Base-by-base conservation (phyloP, 225 moss, liverwort and hornwort species). In the Bryum argenteum region DNA sequence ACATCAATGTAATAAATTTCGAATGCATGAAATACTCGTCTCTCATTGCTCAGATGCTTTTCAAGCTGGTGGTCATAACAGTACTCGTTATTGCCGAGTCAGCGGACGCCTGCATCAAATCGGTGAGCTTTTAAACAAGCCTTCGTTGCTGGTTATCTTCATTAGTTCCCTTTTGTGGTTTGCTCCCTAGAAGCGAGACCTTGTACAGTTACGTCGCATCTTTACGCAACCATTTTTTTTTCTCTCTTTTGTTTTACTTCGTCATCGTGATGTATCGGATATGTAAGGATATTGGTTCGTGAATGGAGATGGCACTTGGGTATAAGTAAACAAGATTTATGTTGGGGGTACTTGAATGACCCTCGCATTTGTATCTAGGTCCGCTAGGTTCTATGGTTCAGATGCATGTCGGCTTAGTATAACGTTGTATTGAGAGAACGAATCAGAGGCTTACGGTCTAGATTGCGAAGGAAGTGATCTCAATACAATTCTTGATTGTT, bases 11-110 rank as follows among this genome's bases (percentile, higher is more conserved):
- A 12, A 21, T 69, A 18, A 65, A 20, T 69, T 20, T 61, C 17
- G 71, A 58, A 28, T 43, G 43, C 51, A 47, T 33, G 23, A 33
- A 71, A 17, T 75, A 54, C 61, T 70, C 43, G 8, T 78, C 51
- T 43, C 47, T 76, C 44, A 15, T 45, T 73, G 51, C 55, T 67
- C 88, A 92, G 92, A 84, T 92, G 82, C 91, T 98, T 60, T 98
- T 94, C 81, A 98, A 98, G 78, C 84, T 94, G 81, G 98, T 98
- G 60, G 92, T 98, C 52, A 98, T 98, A 70, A 98, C 98, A 73
- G 98, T 98, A 64, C 77, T 94, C 23, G 98, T 98, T 61, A 98
- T 98, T 73, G 94, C 94, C 14, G 98, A 98, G 76, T 98, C 98
- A 69, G 98, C 98, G 43, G 92, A 98, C 76, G 85, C 73, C 24